A percentile compares a stretch with the other conserved stretches of the same genome.
phyloP scores from a whole-genome alignment of 495 filamentous ascomycete species.

The Neurospora sp. region DNA sequence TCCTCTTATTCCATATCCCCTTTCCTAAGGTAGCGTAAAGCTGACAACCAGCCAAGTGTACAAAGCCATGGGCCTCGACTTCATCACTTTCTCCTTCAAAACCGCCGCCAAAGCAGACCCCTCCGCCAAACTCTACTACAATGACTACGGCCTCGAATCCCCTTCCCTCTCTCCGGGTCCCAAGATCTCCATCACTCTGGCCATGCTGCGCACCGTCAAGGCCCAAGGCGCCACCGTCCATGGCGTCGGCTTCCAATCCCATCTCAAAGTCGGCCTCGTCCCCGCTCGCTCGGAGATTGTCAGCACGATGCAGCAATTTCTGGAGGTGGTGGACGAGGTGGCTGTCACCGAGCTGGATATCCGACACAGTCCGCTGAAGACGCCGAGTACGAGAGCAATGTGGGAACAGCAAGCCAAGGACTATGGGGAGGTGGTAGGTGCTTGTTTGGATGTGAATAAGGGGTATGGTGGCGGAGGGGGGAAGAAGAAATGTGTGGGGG shows the following conservation, averaged over 20 bases:
- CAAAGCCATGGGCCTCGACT: constrained; percentile 31
- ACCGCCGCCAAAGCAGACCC: constrained; percentile 27
- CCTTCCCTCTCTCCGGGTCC: constrained; percentile 21
- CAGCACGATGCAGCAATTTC: constrained; percentile 31
- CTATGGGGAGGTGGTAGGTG: constrained; percentile 39
- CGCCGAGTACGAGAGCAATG: constrained; percentile 21
- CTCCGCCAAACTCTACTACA: constrained; percentile 43
- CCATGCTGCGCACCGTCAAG: constrained; percentile 34
- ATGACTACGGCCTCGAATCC: constrained; percentile 52
- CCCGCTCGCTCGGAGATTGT: constrained; percentile 27
- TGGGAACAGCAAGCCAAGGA: constrained; percentile 41
- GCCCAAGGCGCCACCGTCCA: constrained; percentile 39
- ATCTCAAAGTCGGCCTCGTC: constrained; percentile 41
- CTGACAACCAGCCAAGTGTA: constrained; percentile 14
- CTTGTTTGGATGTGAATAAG: constrained; percentile 31
- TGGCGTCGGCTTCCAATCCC: constrained; percentile 46
- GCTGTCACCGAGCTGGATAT: constrained; percentile 52
- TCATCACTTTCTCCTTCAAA: constrained; percentile 34
- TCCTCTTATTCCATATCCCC: too few relatives aligned
- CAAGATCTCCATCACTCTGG: constrained; percentile 36
- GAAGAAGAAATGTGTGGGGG: constrained; percentile 38
- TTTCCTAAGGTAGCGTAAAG: too few relatives aligned
- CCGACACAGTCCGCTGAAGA: constrained; percentile 26
- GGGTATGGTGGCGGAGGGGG: constrained; percentile 6
- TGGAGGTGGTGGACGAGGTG: constrained; percentile 37